Base-by-base conservation (phyloP, 306 rosid genomes). In the Lathyrus aphaca region DNA sequence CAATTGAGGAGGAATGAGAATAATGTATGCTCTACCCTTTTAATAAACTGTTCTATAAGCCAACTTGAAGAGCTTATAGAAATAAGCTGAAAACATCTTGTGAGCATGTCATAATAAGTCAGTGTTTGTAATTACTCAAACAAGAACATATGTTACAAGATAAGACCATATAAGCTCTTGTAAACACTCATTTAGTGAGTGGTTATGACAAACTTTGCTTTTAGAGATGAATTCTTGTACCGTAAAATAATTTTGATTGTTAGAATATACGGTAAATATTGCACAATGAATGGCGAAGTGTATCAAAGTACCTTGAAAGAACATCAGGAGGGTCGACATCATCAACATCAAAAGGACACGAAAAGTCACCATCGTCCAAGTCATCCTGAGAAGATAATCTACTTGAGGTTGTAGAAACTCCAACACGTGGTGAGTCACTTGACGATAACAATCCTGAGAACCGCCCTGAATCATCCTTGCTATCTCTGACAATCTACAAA, bases 351-450 rank as follows among this genome's bases (percentile, higher is more conserved):
- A 91, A 91, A 40, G 96, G 83, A 70, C 91, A 90, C 7, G 95
- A 81, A 67, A 90, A 84, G 73, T 85, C 95, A 44, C 86, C 76
- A 77, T 82, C 90, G 49, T 90, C 91, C 76, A 87, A 67, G 83
- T 90, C 95, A 76, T 91, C 95, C 68, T 91, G 97, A 78, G 88
- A 88, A 61, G 97, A 91, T 74, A 88, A 77, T 83, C 83, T 86
- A 72, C 97, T 88, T 8, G 97, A 91, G 83, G 90, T 84, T 80
- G 90, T 81, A 54, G 97, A 91, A 82, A 85, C 85, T 74, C 97
- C 96, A 77, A 90, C 44, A 14, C 87, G 82, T 30, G 92, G 97
- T 42, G 97, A 91, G 82, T 82, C 95, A 80, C 95, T 88, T 12
- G 97, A 91, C 63, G 95, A 91, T 72, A 88, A 74, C 84, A 85